Conservation (phyloP, 2,329 filamentous ascomycete genomes). For the Pyricularia pennisetigena region DNA sequence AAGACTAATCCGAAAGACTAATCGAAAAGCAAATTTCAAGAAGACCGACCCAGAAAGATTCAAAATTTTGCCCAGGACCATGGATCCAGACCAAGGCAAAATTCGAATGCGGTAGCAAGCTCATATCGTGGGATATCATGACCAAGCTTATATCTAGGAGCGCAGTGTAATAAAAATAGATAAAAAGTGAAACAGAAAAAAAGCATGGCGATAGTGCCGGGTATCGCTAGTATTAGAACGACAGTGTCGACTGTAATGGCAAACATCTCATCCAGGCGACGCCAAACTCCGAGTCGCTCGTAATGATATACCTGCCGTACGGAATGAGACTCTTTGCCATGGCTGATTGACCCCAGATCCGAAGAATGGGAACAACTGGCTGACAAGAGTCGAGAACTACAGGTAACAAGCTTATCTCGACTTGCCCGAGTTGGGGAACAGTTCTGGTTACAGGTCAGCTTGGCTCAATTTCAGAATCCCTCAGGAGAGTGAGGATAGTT, state of each 20-base stretch:
- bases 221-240: neutral
- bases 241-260: neutral
- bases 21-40: neutral
- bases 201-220: neutral
- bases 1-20: neutral
- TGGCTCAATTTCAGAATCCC: neutral
- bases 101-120: neutral
- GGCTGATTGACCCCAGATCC: neutral
- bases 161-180: neutral
- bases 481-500: neutral
- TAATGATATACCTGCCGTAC: neutral
- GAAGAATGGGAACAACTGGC: neutral
- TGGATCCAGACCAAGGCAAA: neutral
- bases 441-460: conserved; percentile 23
- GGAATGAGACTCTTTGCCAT: neutral
- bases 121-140: neutral
- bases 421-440: conserved; percentile 24
- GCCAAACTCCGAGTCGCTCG: neutral
- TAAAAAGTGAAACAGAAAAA: neutral
- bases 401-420: conserved; percentile 19
- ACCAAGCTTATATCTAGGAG: neutral
- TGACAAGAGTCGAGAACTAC: neutral
- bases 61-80: neutral
- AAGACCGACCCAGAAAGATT: neutral
- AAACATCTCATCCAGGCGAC: neutral